These are phyloP conservation scores for Metschnikowia similis DNA, from an alignment of 805 yeast species.

Conservation along the genomic window DNA sequence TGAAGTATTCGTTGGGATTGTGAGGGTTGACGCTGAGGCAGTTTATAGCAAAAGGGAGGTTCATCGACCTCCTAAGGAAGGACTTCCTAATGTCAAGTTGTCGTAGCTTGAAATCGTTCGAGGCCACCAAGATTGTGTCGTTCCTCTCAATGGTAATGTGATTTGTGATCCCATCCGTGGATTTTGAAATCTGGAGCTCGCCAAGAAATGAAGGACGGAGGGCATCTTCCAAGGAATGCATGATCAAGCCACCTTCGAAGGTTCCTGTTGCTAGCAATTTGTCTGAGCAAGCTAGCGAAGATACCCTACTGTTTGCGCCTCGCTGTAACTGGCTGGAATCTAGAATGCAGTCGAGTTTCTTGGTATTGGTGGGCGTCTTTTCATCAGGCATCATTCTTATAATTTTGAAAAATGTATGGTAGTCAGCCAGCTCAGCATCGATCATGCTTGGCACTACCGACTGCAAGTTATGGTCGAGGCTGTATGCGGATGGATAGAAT, in stretches of 20 bases:
- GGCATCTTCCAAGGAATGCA: constrained; percentile 31
- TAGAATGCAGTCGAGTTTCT: constrained; percentile 36
- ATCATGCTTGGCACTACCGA: constrained; percentile 17
- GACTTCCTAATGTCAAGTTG: constrained; percentile 32
- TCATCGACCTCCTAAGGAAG: constrained; percentile 7
- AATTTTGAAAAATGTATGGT: constrained; percentile 32
- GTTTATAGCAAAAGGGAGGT: constrained; percentile 48
- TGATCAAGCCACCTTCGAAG: constrained; percentile 46
- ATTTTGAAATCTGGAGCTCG: constrained; percentile 38
- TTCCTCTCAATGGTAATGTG: constrained; percentile 36
- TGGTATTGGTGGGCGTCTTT: constrained; percentile 6
- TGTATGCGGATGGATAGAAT: constrained; percentile 37
- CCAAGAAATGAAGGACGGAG: constrained; percentile 19
- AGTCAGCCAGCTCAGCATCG: constrained; percentile 14
- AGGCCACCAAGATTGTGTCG: constrained; percentile 39
- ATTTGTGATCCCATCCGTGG: constrained; percentile 50
- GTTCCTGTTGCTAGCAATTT: constrained; percentile 49
- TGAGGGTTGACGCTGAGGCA: constrained; percentile 41
- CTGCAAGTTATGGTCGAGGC: constrained; percentile 28
- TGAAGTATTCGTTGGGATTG: constrained; percentile 34
- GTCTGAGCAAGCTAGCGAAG: constrained; percentile 44
- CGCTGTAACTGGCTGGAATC: constrained; percentile 29
- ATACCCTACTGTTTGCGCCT: constrained; percentile 38
- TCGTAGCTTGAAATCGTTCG: constrained; percentile 47
- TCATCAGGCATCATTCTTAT: constrained; percentile 33